Evolutionary conservation across 2,329 filamentous ascomycete genomes (phyloP), one percentile per base, ranked within the genome.

Genomic region (Ceratocystis ficicola): DNA sequence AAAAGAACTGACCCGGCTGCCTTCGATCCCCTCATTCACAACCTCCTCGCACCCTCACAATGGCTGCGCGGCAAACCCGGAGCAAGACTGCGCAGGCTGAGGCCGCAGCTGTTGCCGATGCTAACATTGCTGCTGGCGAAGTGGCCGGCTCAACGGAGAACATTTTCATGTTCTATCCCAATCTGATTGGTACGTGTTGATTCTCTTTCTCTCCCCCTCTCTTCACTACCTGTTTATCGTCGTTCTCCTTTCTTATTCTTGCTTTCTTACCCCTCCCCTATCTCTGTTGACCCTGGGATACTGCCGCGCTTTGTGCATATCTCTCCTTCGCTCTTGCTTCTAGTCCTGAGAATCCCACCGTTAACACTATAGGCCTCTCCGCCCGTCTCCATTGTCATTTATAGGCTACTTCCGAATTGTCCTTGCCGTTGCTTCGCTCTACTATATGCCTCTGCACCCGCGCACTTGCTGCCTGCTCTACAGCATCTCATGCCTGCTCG

Each of bases 391-490:
- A 20, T 17, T 36, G 62, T 32, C 17, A 36, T 28, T 57, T 44
- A 10, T 69, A 91, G 89, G 89, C 70, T 93, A 93, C 76, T 81
- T 78, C 67, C 86, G 89, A 72, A 87, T 94, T 73, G 78, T 93
- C 69, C 83, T 93, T 70, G 91, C 92, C 71, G 79, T 96, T 72
- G 90, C 89, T 61, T 96, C 94, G 32, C 86, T 99, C 70, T 96
- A 97, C 80, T 99, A 96, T 80, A 99, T 99, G 94, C 93, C 94
- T 63, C 84, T 97, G 65, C 94, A 99, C 76, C 93, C 93, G n/a
- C 88, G 93, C 72, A 96, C 92, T 46, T 97, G 93, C 78, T 92
- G 89, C 67, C 76, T 92, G 62, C 84, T 95, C 65, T 99, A 99
- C 81, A 93, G 87, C 74, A 79, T 99, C 67, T 97, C 93, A 30